phyloP scores from a whole-genome alignment of 1,139 yeast species.

The Nakaseomyces nivariensis region DNA sequence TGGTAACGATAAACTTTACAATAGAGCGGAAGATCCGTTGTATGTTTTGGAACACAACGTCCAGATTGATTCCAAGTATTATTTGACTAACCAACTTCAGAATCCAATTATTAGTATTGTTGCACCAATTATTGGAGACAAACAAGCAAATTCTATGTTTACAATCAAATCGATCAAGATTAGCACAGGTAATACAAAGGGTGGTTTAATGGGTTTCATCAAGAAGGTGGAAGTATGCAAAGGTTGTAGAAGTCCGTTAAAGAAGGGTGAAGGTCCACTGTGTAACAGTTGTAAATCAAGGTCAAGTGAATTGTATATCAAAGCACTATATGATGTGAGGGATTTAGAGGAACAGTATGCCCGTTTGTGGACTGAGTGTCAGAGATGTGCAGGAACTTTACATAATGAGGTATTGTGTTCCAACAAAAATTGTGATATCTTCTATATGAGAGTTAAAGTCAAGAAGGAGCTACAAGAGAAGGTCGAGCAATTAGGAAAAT shows the following conservation, averaged over 20 bases:
- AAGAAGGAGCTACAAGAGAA: constrained; percentile 76
- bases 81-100: constrained; percentile 83
- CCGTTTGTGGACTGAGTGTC: constrained; percentile 96
- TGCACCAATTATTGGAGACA: constrained; percentile 88
- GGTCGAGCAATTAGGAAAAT: constrained; percentile 59
- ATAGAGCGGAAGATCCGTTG: constrained; percentile 93
- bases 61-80: constrained; percentile 91
- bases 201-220: constrained; percentile 86
- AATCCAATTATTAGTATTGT: constrained; percentile 91
- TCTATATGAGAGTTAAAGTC: constrained; percentile 92
- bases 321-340: constrained; percentile 70
- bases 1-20: constrained; percentile 82
- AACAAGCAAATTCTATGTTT: constrained; percentile 65
- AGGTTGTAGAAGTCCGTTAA: constrained; percentile 76
- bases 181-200: constrained; percentile 46
- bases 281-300: constrained; percentile 70
- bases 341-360: constrained; percentile 76
- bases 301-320: constrained; percentile 71
- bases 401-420: constrained; percentile 95
- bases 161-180: constrained; percentile 41
- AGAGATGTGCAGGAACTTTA: constrained; percentile 90
- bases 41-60: constrained; percentile 84
- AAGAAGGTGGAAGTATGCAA: constrained; percentile 83
- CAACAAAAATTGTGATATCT: constrained; percentile 93
- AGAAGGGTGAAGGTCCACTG: constrained; percentile 63